phyloP scores from a whole-genome alignment of 257 asterid genomes.

The Handroanthus guayacan region DNA sequence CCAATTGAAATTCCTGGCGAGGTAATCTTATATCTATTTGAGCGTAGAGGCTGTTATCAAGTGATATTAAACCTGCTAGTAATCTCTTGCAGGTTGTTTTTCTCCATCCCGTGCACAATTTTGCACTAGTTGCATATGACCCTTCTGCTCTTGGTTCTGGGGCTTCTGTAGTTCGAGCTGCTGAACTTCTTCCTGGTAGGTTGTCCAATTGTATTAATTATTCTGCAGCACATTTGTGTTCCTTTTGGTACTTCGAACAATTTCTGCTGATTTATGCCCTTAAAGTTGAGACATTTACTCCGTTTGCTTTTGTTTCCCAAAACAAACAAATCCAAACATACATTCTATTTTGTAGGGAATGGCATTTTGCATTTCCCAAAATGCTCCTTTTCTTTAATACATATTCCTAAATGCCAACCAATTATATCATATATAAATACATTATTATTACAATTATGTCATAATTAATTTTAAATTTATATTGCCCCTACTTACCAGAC shows the following conservation, averaged over 20 bases:
- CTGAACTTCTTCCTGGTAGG: conserved; percentile 96
- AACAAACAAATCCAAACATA: too few relatives aligned
- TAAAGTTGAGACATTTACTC: conserved; percentile 20
- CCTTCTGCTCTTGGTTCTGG: conserved; percentile 93
- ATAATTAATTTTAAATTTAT: too few relatives aligned
- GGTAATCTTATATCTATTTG: conserved; percentile 55
- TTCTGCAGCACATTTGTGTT: conserved; percentile 20
- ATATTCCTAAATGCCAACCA: too few relatives aligned
- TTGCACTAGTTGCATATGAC: conserved; percentile 93
- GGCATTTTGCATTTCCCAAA: too few relatives aligned
- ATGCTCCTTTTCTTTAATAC: too few relatives aligned
- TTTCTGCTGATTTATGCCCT: conserved; percentile 6
- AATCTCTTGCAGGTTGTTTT: conserved; percentile 78
- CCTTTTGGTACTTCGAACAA: conserved; percentile 12
- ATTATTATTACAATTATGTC: too few relatives aligned
- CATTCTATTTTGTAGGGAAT: too few relatives aligned
- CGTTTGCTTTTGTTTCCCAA: too few relatives aligned
- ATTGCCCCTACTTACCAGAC: too few relatives aligned
- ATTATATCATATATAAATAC: too few relatives aligned
- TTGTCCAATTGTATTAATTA: conserved; percentile 24
- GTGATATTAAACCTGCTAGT: conserved; percentile 31
- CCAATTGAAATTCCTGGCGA: conserved; percentile 99
- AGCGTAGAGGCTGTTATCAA: conserved; percentile 25
- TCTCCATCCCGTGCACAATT: conserved; percentile 98
- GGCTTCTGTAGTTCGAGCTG: conserved; percentile 86